Evolutionary conservation across 345 rosid genomes (phyloP), one percentile per base, ranked within the genome.

Genomic region (Citrus trifoliata): DNA sequence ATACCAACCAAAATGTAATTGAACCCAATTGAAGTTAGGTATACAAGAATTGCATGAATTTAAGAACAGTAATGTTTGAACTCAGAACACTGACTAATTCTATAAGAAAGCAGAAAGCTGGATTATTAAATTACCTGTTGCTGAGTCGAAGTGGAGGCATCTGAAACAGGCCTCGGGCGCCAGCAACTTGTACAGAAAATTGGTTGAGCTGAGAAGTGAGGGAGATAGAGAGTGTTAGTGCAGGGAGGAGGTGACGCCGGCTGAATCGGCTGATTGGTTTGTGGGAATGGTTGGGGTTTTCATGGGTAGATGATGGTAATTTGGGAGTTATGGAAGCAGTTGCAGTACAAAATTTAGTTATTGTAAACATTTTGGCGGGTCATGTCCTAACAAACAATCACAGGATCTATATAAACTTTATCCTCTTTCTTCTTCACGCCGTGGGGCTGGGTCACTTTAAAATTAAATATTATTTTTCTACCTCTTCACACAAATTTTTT

Each of bases 121-220:
- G 18, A 30, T 4, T 62, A 22, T 61, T 60, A 42, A 14, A 70
- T 71, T 82, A 90, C 94, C 89, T 77, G 73, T 90, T 90, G 80
- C 62, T 77, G 80, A 90, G 94, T 61, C 90, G 85, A 80, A 79
- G 10, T 6, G 94, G 92, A 24, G 94, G 94, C 94, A 90, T 90
- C 81, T 83, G 92, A 72, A 90, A 87, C 82, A 90, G 94, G 75
- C 94, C 94, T 33, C 90, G 94, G 55, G 91, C 94, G 12, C 6
- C 58, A 13, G 90, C 87, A 28, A 68, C 67, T 1, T 78, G 74
- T 24, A 38, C 14, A 9, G 75, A n/a, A n/a, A 60, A 37, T 12
- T 80, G 56, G 40, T 40, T 70, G 32, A 72, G 3, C 40, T 73
- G 66, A 42, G 48, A 35, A 42, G 82, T 46, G 25, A 84, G 21